Evolutionary conservation across 495 filamentous ascomycete species (phyloP).

Genomic region (Xylaria grammica): DNA sequence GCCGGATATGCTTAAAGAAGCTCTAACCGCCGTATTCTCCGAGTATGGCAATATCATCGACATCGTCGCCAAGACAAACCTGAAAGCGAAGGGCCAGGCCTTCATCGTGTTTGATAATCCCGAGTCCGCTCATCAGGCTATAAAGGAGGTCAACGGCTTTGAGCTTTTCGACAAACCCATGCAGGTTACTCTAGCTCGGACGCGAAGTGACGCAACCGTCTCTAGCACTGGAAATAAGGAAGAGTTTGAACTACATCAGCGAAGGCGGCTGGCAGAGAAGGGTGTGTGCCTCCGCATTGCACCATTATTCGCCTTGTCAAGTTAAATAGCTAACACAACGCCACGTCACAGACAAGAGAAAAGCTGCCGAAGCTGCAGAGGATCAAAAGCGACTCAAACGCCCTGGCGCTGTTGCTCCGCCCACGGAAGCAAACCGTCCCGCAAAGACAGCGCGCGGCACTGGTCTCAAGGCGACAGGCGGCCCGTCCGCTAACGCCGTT

Average conservation of each 20-base stretch:
- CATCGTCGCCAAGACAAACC: slow-evolving; percentile 87
- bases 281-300: slow-evolving; percentile 55
- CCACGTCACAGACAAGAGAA: slow-evolving; percentile 74
- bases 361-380: slow-evolving; percentile 83
- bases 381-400: slow-evolving; percentile 84
- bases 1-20: slow-evolving; percentile 73
- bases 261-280: slow-evolving; percentile 85
- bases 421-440: slow-evolving; percentile 62
- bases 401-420: slow-evolving; percentile 55
- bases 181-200: slow-evolving; percentile 82
- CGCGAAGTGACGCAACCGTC: slow-evolving; percentile 87
- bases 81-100: slow-evolving; percentile 93
- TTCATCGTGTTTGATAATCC: slow-evolving; percentile 90
- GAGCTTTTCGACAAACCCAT: slow-evolving; percentile 94
- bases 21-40: slow-evolving; percentile 79
- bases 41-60: slow-evolving; percentile 93
- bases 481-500: slow-evolving; percentile 69
- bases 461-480: slow-evolving; percentile 79
- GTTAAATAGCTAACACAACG: background rate
- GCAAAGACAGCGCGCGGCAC: slow-evolving; percentile 75
- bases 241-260: slow-evolving; percentile 87
- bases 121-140: slow-evolving; percentile 76
- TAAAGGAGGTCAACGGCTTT: slow-evolving; percentile 92
- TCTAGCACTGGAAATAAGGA: slow-evolving; percentile 71
- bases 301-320: background rate